A percentile compares a stretch with the other conserved stretches of the same genome.
Evolutionary conservation across 192 early-diverging fungal genomes (phyloP).

Genomic region (Coemansia guatemalensis): DNA sequence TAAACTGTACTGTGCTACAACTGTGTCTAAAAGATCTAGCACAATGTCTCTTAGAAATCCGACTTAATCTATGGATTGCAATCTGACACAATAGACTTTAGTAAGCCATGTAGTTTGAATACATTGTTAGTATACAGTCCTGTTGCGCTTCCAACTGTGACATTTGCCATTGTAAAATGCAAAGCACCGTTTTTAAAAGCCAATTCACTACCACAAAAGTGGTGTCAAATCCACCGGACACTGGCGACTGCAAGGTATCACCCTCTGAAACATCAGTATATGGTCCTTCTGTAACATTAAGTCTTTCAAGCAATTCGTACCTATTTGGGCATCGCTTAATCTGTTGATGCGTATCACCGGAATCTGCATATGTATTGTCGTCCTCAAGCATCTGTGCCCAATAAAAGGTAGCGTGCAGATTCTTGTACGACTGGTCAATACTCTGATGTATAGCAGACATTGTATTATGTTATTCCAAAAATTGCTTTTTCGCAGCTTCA

Average conservation of each 20-base stretch:
- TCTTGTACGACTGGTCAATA: constrained; percentile 1
- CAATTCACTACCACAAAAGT: constrained; percentile 16
- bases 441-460: constrained; percentile 5
- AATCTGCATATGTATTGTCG: background rate
- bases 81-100: constrained; percentile 17
- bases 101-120: constrained; percentile 14
- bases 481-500: background rate
- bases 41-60: constrained; percentile 9
- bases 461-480: constrained; percentile 9
- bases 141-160: constrained; percentile 4
- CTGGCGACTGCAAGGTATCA: constrained; percentile 10
- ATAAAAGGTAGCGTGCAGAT: background rate
- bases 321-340: background rate
- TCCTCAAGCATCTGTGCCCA: constrained; percentile 9
- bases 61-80: constrained; percentile 18
- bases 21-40: background rate
- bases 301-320: background rate
- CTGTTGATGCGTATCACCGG: constrained; percentile 7
- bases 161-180: constrained; percentile 1
- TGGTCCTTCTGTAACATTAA: background rate
- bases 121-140: constrained; percentile 6
- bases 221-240: background rate
- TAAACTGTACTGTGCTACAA: constrained; percentile 2
- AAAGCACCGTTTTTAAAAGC: constrained; percentile 13
- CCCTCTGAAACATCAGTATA: constrained; percentile 22